Base-by-base conservation (phyloP, 208 protist species). In the Wallacemonas sp. region DNA sequence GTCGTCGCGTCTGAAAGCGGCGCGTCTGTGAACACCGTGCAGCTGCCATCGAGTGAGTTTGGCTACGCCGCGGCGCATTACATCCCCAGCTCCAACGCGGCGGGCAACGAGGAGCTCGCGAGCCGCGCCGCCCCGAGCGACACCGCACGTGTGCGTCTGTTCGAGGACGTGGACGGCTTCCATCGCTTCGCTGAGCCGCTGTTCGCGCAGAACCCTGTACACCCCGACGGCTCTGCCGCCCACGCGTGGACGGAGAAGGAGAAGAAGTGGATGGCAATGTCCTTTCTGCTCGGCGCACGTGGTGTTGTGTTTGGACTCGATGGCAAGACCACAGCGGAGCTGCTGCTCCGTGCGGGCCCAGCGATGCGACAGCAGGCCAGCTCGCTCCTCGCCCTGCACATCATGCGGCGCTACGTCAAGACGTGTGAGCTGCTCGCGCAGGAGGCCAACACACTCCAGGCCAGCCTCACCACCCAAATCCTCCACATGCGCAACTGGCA, bases 331-430 rank as follows among this genome's bases (percentile, higher is more conserved):
- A 76, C 90, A n/a, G 73, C 84, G 26, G 66, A 67, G 26, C 61
- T 95, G 47, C 70, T 95, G 72, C 76, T 95, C 55, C 86, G 87
- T 27, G 78, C 76, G 21, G 85, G 85, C 46, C 68, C 86, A 1
- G 78, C 72, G 41, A 86, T 90, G 57, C 70, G 61, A 9, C 81
- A 83, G 1, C 85, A 90, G 64, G 72, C 80, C 0, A 85, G 87
- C 3, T 85, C 90, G 39, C 65, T 92, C 54, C 65, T 95, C 49
- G 90, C 85, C 9, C 17, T 88, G 24, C 70, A 90, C 36, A 79
- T 95, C 36, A 66, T 95, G 54, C 70, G 72, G 19, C 86, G 90
- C 16, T 92, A 95, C 54, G 43, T 93, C 49, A 66, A 66, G 19
- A 86, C 70, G 12, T 92, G 88, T 60, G 67, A 80, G 33, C 9